These are phyloP conservation scores for Agrostemma githago DNA, from an alignment of 148 eudicot genomes.

Conservation along the genomic window DNA sequence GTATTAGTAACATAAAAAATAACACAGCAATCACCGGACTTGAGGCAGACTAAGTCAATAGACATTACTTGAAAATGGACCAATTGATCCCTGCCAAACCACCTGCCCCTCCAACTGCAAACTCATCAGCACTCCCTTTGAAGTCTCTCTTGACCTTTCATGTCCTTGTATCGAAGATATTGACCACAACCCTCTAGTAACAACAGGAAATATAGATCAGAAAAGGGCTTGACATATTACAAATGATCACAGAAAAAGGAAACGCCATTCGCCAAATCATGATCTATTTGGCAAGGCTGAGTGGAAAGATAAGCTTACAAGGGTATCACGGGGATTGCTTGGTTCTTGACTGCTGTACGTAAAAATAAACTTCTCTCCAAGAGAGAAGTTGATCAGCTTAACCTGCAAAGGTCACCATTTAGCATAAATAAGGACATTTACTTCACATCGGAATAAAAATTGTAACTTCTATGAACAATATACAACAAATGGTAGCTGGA, in stretches of 20 bases:
- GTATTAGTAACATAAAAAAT: constrained; percentile 7
- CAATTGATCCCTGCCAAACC: too few species aligned
- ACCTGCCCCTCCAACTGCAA: too few species aligned
- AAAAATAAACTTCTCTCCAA: too few species aligned
- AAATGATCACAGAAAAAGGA: not conserved
- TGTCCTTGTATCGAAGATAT: constrained; percentile 88
- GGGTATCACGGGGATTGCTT: constrained; percentile 23
- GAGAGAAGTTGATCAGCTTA: constrained; percentile 85
- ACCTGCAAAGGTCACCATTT: constrained; percentile 47
- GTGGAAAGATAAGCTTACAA: constrained; percentile 41
- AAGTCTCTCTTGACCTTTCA: constrained; percentile 61
- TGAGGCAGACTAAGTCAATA: too few species aligned
- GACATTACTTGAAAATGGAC: too few species aligned
- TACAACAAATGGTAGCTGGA: not conserved
- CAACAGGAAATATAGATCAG: too few species aligned
- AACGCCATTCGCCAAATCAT: too few species aligned
- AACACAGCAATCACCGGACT: constrained; percentile 42
- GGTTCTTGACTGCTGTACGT: constrained; percentile 97
- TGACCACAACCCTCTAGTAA: constrained; percentile 63
- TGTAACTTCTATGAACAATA: not conserved
- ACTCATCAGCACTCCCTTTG: constrained; percentile 44
- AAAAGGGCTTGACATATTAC: too few species aligned
- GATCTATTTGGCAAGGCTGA: too few species aligned
- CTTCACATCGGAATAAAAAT: not conserved
- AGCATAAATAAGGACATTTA: constrained; percentile 1